A percentile compares a stretch with the other conserved stretches of the same genome.
Evolutionary conservation across 2,329 filamentous ascomycete genomes (phyloP).

Genomic region (Phialophora tarda): DNA sequence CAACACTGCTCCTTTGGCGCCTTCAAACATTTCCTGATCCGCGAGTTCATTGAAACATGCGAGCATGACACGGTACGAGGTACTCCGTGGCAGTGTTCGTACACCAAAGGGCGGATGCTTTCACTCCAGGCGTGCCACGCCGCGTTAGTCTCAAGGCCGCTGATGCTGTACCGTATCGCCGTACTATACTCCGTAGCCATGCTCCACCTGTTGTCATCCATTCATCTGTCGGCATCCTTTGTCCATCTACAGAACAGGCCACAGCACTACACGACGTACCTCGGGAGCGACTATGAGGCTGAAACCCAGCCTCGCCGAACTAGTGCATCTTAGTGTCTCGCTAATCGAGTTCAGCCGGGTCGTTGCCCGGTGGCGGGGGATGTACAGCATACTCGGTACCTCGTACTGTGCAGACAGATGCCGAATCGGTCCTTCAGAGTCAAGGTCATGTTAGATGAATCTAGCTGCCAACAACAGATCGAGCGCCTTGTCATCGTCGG

Average conservation of each 20-base stretch:
- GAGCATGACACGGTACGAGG: too few species aligned
- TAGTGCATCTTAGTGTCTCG: background rate
- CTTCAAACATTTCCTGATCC: background rate
- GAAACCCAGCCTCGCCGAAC: background rate
- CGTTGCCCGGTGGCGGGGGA: background rate
- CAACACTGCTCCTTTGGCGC: background rate
- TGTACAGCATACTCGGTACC: background rate
- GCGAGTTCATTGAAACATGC: background rate
- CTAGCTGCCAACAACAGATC: background rate
- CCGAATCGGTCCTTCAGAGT: background rate
- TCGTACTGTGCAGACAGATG: background rate
- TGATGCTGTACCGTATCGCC: background rate
- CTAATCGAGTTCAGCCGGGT: background rate
- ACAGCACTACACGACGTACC: background rate
- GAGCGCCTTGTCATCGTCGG: too few species aligned
- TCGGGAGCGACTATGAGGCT: background rate
- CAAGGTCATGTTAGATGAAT: background rate
- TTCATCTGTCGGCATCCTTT: too few species aligned
- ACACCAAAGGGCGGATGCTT: background rate
- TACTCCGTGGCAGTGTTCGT: too few species aligned
- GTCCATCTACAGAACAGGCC: background rate
- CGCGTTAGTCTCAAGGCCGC: background rate
- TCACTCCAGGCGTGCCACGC: background rate
- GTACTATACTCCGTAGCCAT: background rate
- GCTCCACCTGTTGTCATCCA: too few species aligned